phyloP scores from a whole-genome alignment of 805 yeast genomes.

The Nadsonia fulvescens region DNA sequence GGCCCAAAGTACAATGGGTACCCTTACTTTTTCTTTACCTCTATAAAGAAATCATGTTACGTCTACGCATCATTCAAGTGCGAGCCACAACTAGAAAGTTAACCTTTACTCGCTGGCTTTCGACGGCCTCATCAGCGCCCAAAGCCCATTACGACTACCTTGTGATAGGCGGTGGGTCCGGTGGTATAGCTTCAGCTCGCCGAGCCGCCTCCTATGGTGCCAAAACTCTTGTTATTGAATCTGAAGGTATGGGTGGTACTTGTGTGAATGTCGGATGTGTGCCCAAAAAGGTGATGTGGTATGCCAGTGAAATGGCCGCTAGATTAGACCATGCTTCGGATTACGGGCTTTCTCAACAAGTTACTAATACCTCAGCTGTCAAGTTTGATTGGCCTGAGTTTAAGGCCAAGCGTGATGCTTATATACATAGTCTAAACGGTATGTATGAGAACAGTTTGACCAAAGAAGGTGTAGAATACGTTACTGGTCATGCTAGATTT shows the following conservation, averaged over 20 bases:
- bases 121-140: slow-evolving; percentile 28
- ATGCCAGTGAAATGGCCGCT: slow-evolving; percentile 78
- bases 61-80: too few relatives aligned
- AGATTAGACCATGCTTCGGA: slow-evolving; percentile 57
- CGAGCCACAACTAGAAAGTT: slow-evolving; percentile 4
- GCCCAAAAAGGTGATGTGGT: slow-evolving; percentile 98
- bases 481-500: slow-evolving; percentile 69
- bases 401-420: slow-evolving; percentile 84
- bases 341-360: slow-evolving; percentile 60
- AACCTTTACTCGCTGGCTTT: slow-evolving; percentile 6
- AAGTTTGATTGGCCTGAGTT: slow-evolving; percentile 69
- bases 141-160: slow-evolving; percentile 59
- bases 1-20: too few relatives aligned
- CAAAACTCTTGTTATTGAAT: slow-evolving; percentile 66
- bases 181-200: slow-evolving; percentile 97
- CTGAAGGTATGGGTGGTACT: slow-evolving; percentile 80
- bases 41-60: too few relatives aligned
- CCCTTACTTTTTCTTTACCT: too few relatives aligned
- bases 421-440: slow-evolving; percentile 72
- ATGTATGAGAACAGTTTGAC: slow-evolving; percentile 76
- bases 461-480: slow-evolving; percentile 75
- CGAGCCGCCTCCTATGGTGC: slow-evolving; percentile 89
- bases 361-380: slow-evolving; percentile 32
- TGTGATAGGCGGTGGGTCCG: slow-evolving; percentile 98
- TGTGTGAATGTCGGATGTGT: slow-evolving; percentile 99